phyloP scores from a whole-genome alignment of 345 rosid species.

The Litchi chinensis region DNA sequence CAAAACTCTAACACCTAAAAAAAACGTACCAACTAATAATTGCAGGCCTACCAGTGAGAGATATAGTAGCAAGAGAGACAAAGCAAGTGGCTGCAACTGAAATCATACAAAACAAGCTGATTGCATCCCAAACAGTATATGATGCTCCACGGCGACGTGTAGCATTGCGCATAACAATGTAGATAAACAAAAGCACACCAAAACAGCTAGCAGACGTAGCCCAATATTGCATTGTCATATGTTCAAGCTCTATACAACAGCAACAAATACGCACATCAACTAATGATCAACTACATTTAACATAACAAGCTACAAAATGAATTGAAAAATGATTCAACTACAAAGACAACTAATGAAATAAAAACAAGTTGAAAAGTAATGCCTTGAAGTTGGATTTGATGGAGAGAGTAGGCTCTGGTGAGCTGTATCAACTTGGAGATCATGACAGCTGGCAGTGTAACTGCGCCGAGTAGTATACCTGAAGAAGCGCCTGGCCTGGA shows the following conservation, averaged over 20 bases:
- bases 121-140: constrained; percentile 38
- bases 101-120: constrained; percentile 48
- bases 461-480: constrained; percentile 83
- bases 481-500: constrained; percentile 84
- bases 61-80: constrained; percentile 55
- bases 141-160: constrained; percentile 31
- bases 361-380: constrained; percentile 1
- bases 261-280: constrained; percentile 8
- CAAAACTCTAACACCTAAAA: background rate
- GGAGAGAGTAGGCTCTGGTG: constrained; percentile 56
- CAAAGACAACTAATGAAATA: background rate
- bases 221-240: constrained; percentile 82
- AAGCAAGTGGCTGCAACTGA: constrained; percentile 52
- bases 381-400: constrained; percentile 62
- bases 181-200: constrained; percentile 65
- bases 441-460: constrained; percentile 78
- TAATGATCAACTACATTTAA: background rate
- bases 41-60: constrained; percentile 50
- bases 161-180: constrained; percentile 33
- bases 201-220: constrained; percentile 65
- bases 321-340: background rate
- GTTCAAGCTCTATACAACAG: constrained; percentile 54
- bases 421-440: constrained; percentile 77
- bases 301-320: background rate
- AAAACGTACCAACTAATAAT: background rate